Conservation (phyloP, 2,329 filamentous ascomycete genomes). For the Rutstroemia sp. region DNA sequence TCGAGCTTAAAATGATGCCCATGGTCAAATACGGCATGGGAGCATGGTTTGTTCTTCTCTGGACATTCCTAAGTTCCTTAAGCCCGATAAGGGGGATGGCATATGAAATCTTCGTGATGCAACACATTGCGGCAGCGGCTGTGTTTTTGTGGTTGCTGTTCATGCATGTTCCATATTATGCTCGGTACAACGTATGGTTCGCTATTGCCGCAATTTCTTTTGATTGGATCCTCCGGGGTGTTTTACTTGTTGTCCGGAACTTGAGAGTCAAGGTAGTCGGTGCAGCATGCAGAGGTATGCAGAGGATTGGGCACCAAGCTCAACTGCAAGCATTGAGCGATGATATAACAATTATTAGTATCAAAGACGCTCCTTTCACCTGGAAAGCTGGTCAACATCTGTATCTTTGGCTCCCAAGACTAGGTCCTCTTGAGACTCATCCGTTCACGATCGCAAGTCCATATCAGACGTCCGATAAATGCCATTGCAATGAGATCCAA, state of each 20-base stretch:
- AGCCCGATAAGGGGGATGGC: conserved; percentile 56
- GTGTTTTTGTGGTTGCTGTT: conserved; percentile 57
- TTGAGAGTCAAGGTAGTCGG: conserved; percentile 32
- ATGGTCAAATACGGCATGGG: conserved; percentile 61
- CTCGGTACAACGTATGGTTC: conserved; percentile 59
- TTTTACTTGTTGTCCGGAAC: conserved; percentile 44
- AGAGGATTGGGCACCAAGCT: conserved; percentile 45
- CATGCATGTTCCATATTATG: conserved; percentile 52
- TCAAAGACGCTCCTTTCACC: conserved; percentile 51
- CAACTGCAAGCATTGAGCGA: conserved; percentile 41
- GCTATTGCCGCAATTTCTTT: conserved; percentile 54
- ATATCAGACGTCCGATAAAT: conserved; percentile 38
- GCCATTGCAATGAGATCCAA: conserved; percentile 46
- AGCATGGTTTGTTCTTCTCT: conserved; percentile 58
- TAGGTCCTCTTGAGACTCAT: conserved; percentile 49
- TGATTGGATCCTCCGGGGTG: conserved; percentile 46
- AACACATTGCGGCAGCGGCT: conserved; percentile 56
- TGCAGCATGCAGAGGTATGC: conserved; percentile 19
- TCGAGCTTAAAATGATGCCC: conserved; percentile 53
- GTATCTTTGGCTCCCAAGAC: conserved; percentile 51
- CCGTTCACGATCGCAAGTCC: conserved; percentile 54
- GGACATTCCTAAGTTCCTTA: conserved; percentile 57
- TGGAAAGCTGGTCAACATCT: conserved; percentile 55
- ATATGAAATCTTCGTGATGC: conserved; percentile 63
- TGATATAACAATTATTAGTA: conserved; percentile 48